A percentile compares a stretch with the other conserved stretches of the same genome.
Conservation (phyloP, 768 basidiomycete species). For the Holtermannia corniformis region DNA sequence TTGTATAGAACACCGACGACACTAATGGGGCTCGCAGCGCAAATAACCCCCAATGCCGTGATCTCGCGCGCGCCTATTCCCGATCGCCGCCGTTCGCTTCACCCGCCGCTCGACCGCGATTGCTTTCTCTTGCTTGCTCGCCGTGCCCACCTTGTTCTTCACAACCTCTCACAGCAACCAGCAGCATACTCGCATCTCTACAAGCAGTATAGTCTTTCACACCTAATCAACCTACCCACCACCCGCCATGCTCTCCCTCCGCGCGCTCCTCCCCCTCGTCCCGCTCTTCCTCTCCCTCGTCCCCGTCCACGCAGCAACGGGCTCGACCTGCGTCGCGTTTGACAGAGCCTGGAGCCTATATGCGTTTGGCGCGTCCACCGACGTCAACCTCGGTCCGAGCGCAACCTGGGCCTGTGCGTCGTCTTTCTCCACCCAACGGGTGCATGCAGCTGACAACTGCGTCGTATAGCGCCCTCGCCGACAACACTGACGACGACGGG, state of each 20-base stretch:
- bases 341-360: conserved; percentile 74
- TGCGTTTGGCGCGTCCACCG: conserved; percentile 73
- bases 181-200: not conserved
- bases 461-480: conserved; percentile 46
- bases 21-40: too few relatives aligned
- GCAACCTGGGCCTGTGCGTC: conserved; percentile 57
- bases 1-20: too few relatives aligned
- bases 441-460: conserved; percentile 1
- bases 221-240: too few relatives aligned
- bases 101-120: too few relatives aligned
- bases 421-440: conserved; percentile 8
- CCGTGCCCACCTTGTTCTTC: too few relatives aligned
- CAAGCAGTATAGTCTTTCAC: too few relatives aligned
- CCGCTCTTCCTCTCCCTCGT: conserved; percentile 22
- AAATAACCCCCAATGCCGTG: too few relatives aligned
- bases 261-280: conserved; percentile 6
- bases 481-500: conserved; percentile 64
- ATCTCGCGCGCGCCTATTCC: too few relatives aligned
- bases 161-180: too few relatives aligned
- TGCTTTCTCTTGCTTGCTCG: too few relatives aligned
- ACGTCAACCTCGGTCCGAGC: conserved; percentile 69
- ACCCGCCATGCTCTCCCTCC: conserved; percentile 2
- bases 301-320: conserved; percentile 19
- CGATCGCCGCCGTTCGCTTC: too few relatives aligned
- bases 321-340: conserved; percentile 62